A percentile compares a stretch with the other conserved stretches of the same genome.
Evolutionary conservation across 176 grass and related monocot species (phyloP).

Genomic region (Oryza glaberrima): DNA sequence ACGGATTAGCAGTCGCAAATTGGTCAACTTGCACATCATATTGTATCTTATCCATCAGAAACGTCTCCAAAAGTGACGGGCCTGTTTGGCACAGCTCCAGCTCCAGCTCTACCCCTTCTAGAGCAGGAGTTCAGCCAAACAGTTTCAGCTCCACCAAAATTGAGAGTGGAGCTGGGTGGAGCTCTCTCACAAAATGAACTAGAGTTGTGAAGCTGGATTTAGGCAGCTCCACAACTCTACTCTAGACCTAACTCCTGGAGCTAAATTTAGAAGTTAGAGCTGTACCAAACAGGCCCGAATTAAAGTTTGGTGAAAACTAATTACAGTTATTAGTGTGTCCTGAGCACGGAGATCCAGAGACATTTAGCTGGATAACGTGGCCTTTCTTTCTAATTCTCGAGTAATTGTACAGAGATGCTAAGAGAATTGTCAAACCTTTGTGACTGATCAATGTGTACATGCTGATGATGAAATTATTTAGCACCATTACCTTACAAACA

Average conservation of each 20-base stretch:
- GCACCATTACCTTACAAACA: background rate
- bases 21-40: conserved; percentile 40
- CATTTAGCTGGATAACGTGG: conserved; percentile 13
- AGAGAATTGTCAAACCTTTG: background rate
- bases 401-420: background rate
- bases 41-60: conserved; percentile 36
- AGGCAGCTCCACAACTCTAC: no score
- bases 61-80: conserved; percentile 3
- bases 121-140: no score
- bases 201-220: no score
- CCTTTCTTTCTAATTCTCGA: background rate
- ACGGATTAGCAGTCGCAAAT: conserved; percentile 34
- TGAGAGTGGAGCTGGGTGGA: no score
- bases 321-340: background rate
- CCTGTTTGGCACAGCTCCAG: no score
- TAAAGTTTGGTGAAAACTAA: conserved; percentile 13
- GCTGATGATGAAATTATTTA: background rate
- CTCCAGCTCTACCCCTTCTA: no score
- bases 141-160: no score
- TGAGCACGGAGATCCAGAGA: background rate
- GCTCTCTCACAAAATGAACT: no score
- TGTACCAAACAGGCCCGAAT: background rate
- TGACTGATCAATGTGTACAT: background rate
- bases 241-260: no score
- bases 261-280: no score